Conservation (phyloP, 371 early-diverging fungal genomes). For the Mortierella polycephala region DNA sequence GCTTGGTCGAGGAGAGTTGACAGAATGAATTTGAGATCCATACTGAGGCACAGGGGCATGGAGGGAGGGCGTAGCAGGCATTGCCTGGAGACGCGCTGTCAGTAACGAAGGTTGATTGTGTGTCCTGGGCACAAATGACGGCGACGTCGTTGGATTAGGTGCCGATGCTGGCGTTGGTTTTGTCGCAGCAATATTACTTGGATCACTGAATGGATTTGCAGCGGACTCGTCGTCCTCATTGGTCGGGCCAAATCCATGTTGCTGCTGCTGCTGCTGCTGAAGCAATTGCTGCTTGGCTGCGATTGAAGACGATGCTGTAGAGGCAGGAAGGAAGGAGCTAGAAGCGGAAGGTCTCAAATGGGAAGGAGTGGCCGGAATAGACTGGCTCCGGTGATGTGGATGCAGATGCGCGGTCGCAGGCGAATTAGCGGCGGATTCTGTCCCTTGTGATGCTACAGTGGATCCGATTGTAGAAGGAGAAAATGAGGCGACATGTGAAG, state of each 20-base stretch:
- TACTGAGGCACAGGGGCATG: slow-evolving; percentile 41
- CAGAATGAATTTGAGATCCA: slow-evolving; percentile 4
- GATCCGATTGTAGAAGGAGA: neutral
- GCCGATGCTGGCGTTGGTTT: slow-evolving; percentile 4
- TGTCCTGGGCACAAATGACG: slow-evolving; percentile 21
- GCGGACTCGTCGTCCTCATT: slow-evolving; percentile 4
- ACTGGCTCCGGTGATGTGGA: slow-evolving; percentile 32
- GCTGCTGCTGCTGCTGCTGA: slow-evolving; percentile 28
- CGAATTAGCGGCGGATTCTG: neutral
- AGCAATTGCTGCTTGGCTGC: slow-evolving; percentile 37
- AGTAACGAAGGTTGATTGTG: slow-evolving; percentile 40
- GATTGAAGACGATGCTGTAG: slow-evolving; percentile 30
- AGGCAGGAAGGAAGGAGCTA: slow-evolving; percentile 20
- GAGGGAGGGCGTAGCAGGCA: slow-evolving; percentile 23
- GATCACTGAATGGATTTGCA: slow-evolving; percentile 40
- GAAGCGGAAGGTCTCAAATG: slow-evolving; percentile 34
- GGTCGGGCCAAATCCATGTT: neutral
- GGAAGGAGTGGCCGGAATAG: slow-evolving; percentile 32
- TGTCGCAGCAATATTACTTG: slow-evolving; percentile 14
- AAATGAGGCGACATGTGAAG: slow-evolving; percentile 21
- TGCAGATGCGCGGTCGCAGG: slow-evolving; percentile 12
- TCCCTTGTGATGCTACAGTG: neutral
- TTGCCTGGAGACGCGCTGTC: slow-evolving; percentile 43
- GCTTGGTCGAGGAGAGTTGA: slow-evolving; percentile 10
- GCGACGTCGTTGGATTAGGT: slow-evolving; percentile 15